Conservation (phyloP, 2,329 filamentous ascomycete genomes). For the Alternaria dauci region DNA sequence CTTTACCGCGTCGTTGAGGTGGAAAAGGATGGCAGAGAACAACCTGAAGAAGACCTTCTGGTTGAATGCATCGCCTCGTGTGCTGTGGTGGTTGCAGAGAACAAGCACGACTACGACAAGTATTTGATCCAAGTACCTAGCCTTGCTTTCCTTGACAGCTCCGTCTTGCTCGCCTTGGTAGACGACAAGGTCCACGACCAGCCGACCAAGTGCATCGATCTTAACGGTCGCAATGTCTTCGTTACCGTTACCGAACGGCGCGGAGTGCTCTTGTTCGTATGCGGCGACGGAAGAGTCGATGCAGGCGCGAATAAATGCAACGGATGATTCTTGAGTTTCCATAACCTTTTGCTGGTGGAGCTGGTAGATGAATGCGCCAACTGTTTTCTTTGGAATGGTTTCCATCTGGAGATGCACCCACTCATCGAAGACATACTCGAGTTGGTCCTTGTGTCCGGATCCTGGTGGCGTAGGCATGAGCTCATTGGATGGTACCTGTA, state of each 20-base stretch:
- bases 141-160: slow-evolving; percentile 68
- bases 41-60: slow-evolving; percentile 91
- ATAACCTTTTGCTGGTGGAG: slow-evolving; percentile 78
- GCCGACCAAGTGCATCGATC: slow-evolving; percentile 82
- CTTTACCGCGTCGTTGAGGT: slow-evolving; percentile 69
- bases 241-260: slow-evolving; percentile 63
- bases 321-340: slow-evolving; percentile 76
- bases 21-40: slow-evolving; percentile 82
- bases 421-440: slow-evolving; percentile 95
- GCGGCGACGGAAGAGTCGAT: slow-evolving; percentile 81
- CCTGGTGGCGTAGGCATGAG: slow-evolving; percentile 63
- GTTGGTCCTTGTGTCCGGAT: slow-evolving; percentile 75
- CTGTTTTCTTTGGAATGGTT: slow-evolving; percentile 75
- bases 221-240: slow-evolving; percentile 68
- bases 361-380: slow-evolving; percentile 82
- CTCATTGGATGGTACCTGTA: slow-evolving; percentile 67
- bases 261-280: slow-evolving; percentile 75
- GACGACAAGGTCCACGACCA: slow-evolving; percentile 78
- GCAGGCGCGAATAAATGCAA: slow-evolving; percentile 79
- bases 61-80: slow-evolving; percentile 81
- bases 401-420: slow-evolving; percentile 86
- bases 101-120: slow-evolving; percentile 81
- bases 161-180: slow-evolving; percentile 70
- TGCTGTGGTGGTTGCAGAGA: slow-evolving; percentile 84
- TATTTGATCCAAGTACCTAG: slow-evolving; percentile 78